Evolutionary conservation across 1,284 basidiomycete genomes (phyloP).

Genomic region (Microbotryum lychnidis-dioicae): DNA sequence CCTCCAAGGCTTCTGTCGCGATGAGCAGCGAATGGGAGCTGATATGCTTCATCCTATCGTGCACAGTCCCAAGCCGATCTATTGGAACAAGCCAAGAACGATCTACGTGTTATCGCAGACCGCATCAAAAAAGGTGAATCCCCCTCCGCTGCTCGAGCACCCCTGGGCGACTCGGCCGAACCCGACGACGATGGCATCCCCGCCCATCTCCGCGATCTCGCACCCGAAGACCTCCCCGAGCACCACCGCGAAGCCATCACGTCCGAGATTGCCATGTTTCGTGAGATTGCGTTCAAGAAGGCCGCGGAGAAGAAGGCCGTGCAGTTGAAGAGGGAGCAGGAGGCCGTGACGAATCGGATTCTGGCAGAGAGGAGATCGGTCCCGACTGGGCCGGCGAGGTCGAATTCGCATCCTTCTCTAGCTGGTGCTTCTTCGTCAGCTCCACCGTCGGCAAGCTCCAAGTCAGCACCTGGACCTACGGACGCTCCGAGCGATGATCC

Average conservation of each 20-base stretch:
- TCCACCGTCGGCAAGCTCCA: constrained; percentile 1
- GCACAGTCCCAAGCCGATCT: constrained; percentile 20
- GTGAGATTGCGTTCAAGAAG: constrained; percentile 35
- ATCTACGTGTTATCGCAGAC: constrained; percentile 16
- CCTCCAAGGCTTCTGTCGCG: neutral
- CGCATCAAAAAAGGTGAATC: constrained; percentile 22
- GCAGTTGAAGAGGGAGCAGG: constrained; percentile 15
- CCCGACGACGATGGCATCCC: constrained; percentile 9
- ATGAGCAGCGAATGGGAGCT: neutral
- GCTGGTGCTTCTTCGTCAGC: constrained; percentile 8
- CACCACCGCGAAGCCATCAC: constrained; percentile 33
- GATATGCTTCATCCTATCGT: neutral
- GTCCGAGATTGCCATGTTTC: constrained; percentile 36
- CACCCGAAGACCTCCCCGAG: constrained; percentile 37
- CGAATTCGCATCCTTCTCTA: constrained; percentile 4
- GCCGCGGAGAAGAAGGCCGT: constrained; percentile 24
- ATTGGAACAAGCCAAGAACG: constrained; percentile 23
- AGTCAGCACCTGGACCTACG: neutral
- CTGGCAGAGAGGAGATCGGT: constrained; percentile 16
- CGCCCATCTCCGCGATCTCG: constrained; percentile 35
- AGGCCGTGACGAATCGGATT: constrained; percentile 9
- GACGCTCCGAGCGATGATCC: constrained; percentile 8
- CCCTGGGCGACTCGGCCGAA: neutral
- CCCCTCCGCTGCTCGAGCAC: constrained; percentile 4
- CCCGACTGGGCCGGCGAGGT: constrained; percentile 10